Conservation (phyloP, 495 filamentous ascomycete genomes). For the Penicillium simplicissimum region DNA sequence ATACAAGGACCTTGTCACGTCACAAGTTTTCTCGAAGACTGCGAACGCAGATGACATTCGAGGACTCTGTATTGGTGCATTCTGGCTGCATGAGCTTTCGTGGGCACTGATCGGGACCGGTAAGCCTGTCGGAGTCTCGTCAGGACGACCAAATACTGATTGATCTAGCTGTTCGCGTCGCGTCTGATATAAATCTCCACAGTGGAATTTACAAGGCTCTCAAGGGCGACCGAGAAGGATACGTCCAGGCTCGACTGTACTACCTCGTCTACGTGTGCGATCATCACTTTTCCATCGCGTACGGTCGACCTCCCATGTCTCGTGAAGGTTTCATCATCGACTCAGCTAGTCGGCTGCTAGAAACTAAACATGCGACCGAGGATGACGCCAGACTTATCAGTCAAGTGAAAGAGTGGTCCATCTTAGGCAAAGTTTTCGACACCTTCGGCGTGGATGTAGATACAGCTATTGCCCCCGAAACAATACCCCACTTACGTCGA, state of each 20-base stretch:
- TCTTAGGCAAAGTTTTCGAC: slow-evolving; percentile 35
- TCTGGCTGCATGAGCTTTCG: slow-evolving; percentile 40
- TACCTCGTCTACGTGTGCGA: slow-evolving; percentile 42
- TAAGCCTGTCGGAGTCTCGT: slow-evolving; percentile 6
- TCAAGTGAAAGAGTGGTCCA: slow-evolving; percentile 39
- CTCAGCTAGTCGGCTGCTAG: slow-evolving; percentile 24
- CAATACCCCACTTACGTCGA: slow-evolving; percentile 29
- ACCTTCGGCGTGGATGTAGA: slow-evolving; percentile 43
- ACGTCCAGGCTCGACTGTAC: slow-evolving; percentile 33
- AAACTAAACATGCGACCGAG: slow-evolving; percentile 32
- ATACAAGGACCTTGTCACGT: slow-evolving; percentile 25
- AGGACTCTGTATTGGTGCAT: slow-evolving; percentile 38
- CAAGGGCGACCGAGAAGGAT: slow-evolving; percentile 30
- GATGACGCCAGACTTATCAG: slow-evolving; percentile 38
- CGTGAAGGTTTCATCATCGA: slow-evolving; percentile 32
- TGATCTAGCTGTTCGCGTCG: slow-evolving; percentile 31
- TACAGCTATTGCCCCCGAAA: slow-evolving; percentile 22
- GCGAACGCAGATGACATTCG: slow-evolving; percentile 33
- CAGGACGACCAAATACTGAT: slow-evolving; percentile 11
- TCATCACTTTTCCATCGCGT: slow-evolving; percentile 38
- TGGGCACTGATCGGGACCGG: slow-evolving; percentile 32
- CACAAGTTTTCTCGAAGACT: slow-evolving; percentile 24
- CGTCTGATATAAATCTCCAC: slow-evolving; percentile 35
- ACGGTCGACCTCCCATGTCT: slow-evolving; percentile 40
- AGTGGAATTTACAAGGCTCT: slow-evolving; percentile 32